Evolutionary conservation across 257 asterid species (phyloP).

Genomic region (Solanum commersonii): DNA sequence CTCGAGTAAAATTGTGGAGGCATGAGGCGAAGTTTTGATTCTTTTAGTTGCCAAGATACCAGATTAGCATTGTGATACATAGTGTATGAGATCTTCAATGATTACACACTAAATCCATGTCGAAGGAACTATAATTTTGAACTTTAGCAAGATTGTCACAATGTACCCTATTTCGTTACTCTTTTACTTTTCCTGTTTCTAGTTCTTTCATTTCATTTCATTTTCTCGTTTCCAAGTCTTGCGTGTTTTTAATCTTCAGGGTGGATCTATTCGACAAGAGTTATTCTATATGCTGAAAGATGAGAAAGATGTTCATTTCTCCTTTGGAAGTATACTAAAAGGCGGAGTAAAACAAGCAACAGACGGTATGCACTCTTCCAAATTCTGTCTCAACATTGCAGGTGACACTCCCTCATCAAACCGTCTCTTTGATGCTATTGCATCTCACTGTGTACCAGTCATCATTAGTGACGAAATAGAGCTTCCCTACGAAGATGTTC

Average conservation of each 20-base stretch:
- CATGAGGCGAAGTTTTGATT: background rate
- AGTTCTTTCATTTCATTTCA: background rate
- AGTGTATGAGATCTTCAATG: background rate
- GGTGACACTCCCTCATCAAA: constrained; percentile 86
- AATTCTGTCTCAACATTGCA: constrained; percentile 77
- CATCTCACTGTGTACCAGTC: constrained; percentile 76
- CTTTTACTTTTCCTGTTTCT: background rate
- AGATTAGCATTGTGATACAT: background rate
- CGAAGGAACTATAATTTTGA: background rate
- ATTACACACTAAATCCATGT: background rate
- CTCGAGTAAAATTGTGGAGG: no score
- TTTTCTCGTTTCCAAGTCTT: background rate
- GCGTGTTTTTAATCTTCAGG: constrained; percentile 25
- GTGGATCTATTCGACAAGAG: constrained; percentile 62
- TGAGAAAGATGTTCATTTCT: constrained; percentile 66
- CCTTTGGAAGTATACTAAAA: constrained; percentile 49
- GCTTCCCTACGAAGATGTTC: constrained; percentile 67
- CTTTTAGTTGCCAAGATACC: background rate
- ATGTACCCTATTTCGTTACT: background rate
- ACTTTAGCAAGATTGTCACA: background rate
- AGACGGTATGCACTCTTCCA: constrained; percentile 55
- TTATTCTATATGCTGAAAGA: constrained; percentile 45
- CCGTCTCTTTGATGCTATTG: constrained; percentile 76
- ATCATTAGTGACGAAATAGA: constrained; percentile 68
- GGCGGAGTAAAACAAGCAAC: constrained; percentile 52